These are phyloP conservation scores for Anastatica hierochuntica DNA, from an alignment of 345 rosid species.

Conservation along the genomic window DNA sequence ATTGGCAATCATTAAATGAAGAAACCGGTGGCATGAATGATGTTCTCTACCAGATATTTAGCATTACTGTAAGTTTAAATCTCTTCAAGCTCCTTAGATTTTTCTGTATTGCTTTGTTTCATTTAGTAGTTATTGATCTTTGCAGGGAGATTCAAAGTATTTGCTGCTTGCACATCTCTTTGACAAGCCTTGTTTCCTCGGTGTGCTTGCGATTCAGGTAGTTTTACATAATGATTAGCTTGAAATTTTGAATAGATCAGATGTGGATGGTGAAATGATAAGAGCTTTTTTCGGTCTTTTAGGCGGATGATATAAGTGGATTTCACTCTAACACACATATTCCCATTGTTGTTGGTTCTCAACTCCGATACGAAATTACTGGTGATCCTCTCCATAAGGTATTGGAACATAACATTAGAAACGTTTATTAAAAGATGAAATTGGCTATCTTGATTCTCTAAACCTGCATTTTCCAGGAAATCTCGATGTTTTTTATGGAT, in stretches of 20 bases:
- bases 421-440: no score
- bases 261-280: neutral
- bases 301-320: constrained; percentile 85
- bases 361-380: constrained; percentile 85
- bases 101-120: neutral
- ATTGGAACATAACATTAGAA: neutral
- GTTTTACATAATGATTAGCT: constrained; percentile 8
- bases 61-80: constrained; percentile 38
- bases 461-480: constrained; percentile 40
- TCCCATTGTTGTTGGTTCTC: constrained; percentile 83
- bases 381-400: constrained; percentile 90
- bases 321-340: constrained; percentile 91
- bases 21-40: constrained; percentile 98
- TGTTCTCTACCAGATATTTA: constrained; percentile 60
- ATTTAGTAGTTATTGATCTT: neutral
- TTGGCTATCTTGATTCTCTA: constrained; percentile 21
- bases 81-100: neutral
- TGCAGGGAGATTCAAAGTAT: constrained; percentile 80
- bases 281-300: neutral
- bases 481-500: constrained; percentile 71
- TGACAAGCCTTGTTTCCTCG: constrained; percentile 96
- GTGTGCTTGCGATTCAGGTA: constrained; percentile 57
- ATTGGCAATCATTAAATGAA: constrained; percentile 68
- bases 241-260: no score
- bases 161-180: constrained; percentile 81